phyloP scores from a whole-genome alignment of 2,329 filamentous ascomycete species.

The Aspergillus fischeri region DNA sequence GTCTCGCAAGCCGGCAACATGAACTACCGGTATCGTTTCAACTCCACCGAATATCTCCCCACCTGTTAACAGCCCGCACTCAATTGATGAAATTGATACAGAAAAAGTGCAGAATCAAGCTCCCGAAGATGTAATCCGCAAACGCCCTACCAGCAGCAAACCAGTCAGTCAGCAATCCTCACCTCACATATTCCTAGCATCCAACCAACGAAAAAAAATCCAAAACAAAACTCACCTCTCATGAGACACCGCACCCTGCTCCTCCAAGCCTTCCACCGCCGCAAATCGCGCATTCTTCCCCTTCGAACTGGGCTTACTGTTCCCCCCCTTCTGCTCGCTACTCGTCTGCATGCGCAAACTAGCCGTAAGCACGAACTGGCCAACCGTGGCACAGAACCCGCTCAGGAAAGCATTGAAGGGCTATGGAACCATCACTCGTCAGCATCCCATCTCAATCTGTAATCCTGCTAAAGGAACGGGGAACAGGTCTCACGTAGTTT shows the following conservation, averaged over 20 bases:
- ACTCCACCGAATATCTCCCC: background rate
- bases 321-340: conserved; percentile 56
- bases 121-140: conserved; percentile 92
- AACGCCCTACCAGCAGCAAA: conserved; percentile 63
- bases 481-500: conserved; percentile 72
- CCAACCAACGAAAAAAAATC: background rate
- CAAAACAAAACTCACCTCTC: conserved; percentile 35
- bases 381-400: conserved; percentile 89
- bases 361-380: conserved; percentile 95
- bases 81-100: conserved; percentile 99
- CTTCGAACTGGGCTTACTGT: conserved; percentile 52
- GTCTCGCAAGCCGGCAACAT: background rate
- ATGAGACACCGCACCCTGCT: conserved; percentile 27
- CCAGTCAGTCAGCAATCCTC: conserved; percentile 5
- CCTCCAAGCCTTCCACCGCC: conserved; percentile 4
- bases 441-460: background rate
- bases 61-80: conserved; percentile 16
- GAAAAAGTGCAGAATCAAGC: conserved; percentile 95
- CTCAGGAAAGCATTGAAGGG: conserved; percentile 98
- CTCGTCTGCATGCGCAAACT: conserved; percentile 89
- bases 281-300: conserved; percentile 22
- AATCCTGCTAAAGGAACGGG: background rate
- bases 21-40: background rate
- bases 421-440: conserved; percentile 43
- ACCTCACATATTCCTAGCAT: background rate